These are phyloP conservation scores for Aphanoascus verrucosus DNA, from an alignment of 2,329 filamentous ascomycete species.

Conservation along the genomic window DNA sequence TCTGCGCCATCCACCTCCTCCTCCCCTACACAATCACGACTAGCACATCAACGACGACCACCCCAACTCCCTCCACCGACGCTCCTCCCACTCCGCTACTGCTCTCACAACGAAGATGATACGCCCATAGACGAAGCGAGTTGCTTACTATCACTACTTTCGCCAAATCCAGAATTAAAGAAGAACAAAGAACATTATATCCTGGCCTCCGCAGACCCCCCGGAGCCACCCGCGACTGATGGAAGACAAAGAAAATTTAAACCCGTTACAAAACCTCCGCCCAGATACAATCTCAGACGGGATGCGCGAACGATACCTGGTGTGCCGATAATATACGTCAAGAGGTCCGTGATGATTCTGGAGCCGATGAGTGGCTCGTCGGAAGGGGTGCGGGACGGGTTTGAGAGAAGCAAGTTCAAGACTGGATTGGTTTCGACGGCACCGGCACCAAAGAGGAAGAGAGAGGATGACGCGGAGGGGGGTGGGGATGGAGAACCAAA, in stretches of 20 bases:
- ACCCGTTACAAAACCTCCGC: conserved; percentile 17
- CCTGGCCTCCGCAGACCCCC: conserved; percentile 34
- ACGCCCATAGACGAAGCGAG: conserved; percentile 35
- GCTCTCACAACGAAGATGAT: conserved; percentile 36
- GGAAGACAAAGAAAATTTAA: conserved; percentile 17
- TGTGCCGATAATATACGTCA: conserved; percentile 42
- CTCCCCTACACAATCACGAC: conserved; percentile 27
- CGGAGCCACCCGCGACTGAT: conserved; percentile 4
- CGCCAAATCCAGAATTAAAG: conserved; percentile 27
- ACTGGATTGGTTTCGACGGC: conserved; percentile 28
- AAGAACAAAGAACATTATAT: conserved; percentile 42
- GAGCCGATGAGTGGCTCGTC: conserved; percentile 39
- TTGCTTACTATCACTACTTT: conserved; percentile 37
- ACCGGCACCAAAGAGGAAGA: conserved; percentile 26
- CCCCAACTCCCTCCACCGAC: conserved; percentile 38
- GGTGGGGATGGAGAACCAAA: conserved; percentile 19
- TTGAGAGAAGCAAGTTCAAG: conserved; percentile 40
- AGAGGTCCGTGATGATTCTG: conserved; percentile 42
- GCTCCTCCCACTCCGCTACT: conserved; percentile 37
- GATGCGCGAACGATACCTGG: conserved; percentile 37
- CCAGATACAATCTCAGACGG: conserved; percentile 31
- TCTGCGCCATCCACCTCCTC: conserved; percentile 13
- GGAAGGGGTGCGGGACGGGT: conserved; percentile 32
- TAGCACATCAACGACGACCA: conserved; percentile 30
- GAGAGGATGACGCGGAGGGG: conserved; percentile 15